Percentiles rank a stretch among this genome's conserved stretches.
Conservation (phyloP, 2,329 filamentous ascomycete species). For the Xylaria sp. region DNA sequence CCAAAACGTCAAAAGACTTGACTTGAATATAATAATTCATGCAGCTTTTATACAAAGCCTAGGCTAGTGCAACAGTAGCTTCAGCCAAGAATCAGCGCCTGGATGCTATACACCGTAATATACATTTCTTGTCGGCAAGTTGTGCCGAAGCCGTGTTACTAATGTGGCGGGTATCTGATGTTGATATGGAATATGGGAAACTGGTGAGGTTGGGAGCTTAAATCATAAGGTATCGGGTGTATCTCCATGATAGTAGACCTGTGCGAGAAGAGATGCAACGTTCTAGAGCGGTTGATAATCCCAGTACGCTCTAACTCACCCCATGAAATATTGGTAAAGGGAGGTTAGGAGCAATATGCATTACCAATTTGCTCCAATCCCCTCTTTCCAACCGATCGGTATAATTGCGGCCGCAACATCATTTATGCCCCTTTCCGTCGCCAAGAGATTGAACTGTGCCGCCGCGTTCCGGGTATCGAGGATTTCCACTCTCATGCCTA, state of each 20-base stretch:
- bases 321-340: neutral
- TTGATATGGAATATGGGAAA: neutral
- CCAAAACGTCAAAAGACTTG: neutral
- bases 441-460: constrained; percentile 92
- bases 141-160: neutral
- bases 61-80: neutral
- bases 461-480: constrained; percentile 94
- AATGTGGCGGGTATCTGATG: constrained; percentile 6
- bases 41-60: constrained; percentile 13
- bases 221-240: neutral
- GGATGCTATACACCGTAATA: constrained; percentile 1
- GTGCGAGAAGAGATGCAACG: neutral
- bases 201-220: too few species aligned
- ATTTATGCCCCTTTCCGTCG: constrained; percentile 88
- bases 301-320: neutral
- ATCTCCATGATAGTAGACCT: neutral
- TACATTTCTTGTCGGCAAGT: neutral
- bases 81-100: neutral
- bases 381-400: constrained; percentile 83
- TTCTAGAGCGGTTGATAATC: too few species aligned
- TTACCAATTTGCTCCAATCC: constrained; percentile 53
- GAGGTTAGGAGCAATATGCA: constrained; percentile 16
- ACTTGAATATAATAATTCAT: neutral
- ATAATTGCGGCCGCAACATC: constrained; percentile 89
- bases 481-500: constrained; percentile 88